Conservation (phyloP, 1,284 basidiomycete species). For the Thecaphora thlaspeos region DNA sequence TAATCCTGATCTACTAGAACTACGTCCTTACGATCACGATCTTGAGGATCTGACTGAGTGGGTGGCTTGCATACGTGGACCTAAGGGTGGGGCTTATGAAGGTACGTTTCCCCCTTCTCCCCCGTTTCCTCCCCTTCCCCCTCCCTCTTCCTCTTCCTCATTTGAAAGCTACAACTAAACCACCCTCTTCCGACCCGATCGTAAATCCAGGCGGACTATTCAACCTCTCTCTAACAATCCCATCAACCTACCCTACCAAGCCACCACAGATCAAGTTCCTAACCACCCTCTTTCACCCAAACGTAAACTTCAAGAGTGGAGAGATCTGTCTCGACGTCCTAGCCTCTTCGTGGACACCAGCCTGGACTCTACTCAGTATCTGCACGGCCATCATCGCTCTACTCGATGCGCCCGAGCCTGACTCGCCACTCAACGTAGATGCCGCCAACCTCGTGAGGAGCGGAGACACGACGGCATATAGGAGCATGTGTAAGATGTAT, state of each 20-base stretch:
- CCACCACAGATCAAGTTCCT: conserved; percentile 49
- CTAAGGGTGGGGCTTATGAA: conserved; percentile 28
- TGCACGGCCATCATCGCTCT: conserved; percentile 54
- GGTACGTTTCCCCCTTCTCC: conserved; percentile 7
- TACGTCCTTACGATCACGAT: conserved; percentile 45
- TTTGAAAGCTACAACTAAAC: too few species aligned
- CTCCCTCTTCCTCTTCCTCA: background rate
- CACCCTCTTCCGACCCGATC: too few species aligned
- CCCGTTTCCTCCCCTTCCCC: too few species aligned
- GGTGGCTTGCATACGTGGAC: conserved; percentile 39
- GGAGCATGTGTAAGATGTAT: conserved; percentile 41
- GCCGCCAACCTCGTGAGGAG: conserved; percentile 48
- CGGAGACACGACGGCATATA: conserved; percentile 34
- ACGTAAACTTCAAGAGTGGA: conserved; percentile 52
- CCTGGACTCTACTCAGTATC: conserved; percentile 53
- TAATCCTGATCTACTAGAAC: conserved; percentile 38
- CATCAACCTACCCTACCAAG: conserved; percentile 47
- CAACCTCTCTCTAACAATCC: conserved; percentile 37
- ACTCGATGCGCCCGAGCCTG: conserved; percentile 54
- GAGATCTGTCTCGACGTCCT: conserved; percentile 58
- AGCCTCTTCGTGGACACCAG: conserved; percentile 58
- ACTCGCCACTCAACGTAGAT: conserved; percentile 57
- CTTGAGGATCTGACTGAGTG: conserved; percentile 49
- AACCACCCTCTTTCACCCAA: conserved; percentile 54
- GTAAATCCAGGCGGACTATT: conserved; percentile 34